Evolutionary conservation across 441 rosid genomes (phyloP).

Genomic region (Heliophila coronopifolia): DNA sequence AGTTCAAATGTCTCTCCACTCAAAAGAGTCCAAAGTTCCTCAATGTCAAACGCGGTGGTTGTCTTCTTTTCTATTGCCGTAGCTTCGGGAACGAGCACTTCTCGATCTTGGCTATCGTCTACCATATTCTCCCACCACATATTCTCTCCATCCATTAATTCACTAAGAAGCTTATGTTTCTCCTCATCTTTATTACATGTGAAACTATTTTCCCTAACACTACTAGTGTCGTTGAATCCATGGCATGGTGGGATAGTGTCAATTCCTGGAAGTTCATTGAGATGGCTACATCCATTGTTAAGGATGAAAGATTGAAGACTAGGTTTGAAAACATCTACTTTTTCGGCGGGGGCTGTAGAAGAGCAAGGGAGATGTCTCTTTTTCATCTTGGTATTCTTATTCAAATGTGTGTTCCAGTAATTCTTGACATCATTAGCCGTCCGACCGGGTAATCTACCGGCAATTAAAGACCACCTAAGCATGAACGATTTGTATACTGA

Average conservation of each 20-base stretch:
- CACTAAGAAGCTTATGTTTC: background rate
- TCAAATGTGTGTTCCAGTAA: slow-evolving; percentile 35
- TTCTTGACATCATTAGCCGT: slow-evolving; percentile 51
- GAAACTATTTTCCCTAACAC: background rate
- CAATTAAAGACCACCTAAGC: slow-evolving; percentile 44
- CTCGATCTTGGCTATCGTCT: background rate
- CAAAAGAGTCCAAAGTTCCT: slow-evolving; percentile 17
- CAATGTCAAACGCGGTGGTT: slow-evolving; percentile 1
- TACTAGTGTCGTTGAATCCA: background rate
- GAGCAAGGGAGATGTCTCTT: background rate
- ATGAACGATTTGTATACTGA: background rate
- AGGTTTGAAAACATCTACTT: slow-evolving; percentile 31
- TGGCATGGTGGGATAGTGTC: background rate
- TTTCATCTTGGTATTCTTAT: slow-evolving; percentile 23
- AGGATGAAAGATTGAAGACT: slow-evolving; percentile 21
- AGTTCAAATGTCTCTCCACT: slow-evolving; percentile 15
- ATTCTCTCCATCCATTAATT: background rate
- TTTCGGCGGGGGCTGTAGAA: background rate
- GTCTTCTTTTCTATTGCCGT: background rate
- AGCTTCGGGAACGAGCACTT: background rate
- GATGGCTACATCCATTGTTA: background rate
- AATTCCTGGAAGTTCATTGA: background rate
- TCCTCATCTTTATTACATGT: slow-evolving; percentile 10
- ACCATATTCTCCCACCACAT: slow-evolving; percentile 32
- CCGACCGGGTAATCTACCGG: slow-evolving; percentile 50